Evolutionary conservation across 257 asterid genomes (phyloP).

Genomic region (Ilex asprella): DNA sequence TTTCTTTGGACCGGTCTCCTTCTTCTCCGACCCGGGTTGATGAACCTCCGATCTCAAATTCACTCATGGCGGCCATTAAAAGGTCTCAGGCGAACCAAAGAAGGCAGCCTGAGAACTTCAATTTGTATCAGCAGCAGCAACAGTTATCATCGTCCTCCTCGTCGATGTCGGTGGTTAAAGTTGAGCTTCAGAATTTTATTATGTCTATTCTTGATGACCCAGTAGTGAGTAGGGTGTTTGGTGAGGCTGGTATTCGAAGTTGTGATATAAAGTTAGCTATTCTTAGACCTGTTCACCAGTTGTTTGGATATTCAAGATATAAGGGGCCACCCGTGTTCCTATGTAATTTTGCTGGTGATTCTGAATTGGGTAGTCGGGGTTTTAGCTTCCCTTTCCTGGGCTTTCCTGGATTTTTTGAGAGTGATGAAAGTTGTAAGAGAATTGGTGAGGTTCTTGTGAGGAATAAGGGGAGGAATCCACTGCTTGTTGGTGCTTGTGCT

Average conservation of each 20-base stretch:
- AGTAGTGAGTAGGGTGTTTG: constrained; percentile 73
- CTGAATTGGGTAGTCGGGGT: constrained; percentile 16
- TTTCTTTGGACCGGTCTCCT: constrained; percentile 68
- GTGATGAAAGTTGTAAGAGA: constrained; percentile 53
- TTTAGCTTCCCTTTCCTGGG: constrained; percentile 70
- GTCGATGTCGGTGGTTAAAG: constrained; percentile 60
- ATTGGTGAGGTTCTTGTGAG: constrained; percentile 57
- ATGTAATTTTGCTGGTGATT: constrained; percentile 36
- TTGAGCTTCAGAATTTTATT: constrained; percentile 67
- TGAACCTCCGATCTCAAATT: constrained; percentile 81
- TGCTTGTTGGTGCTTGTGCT: constrained; percentile 67
- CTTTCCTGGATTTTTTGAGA: constrained; percentile 31
- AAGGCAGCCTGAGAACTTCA: constrained; percentile 74
- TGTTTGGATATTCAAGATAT: constrained; percentile 50
- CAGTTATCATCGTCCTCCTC: constrained; percentile 25
- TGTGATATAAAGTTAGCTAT: constrained; percentile 70
- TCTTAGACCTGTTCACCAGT: constrained; percentile 49
- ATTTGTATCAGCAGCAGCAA: constrained; percentile 52
- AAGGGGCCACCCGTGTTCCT: constrained; percentile 64
- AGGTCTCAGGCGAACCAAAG: constrained; percentile 86
- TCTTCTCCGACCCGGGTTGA: constrained; percentile 35
- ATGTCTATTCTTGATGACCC: constrained; percentile 85
- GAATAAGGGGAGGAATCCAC: constrained; percentile 52
- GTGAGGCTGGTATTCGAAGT: constrained; percentile 85
- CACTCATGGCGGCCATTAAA: constrained; percentile 87